Percentiles rank a stretch among this genome's conserved stretches.
Evolutionary conservation across 2,329 filamentous ascomycete species (phyloP).

Genomic region (Fusarium vanettenii): DNA sequence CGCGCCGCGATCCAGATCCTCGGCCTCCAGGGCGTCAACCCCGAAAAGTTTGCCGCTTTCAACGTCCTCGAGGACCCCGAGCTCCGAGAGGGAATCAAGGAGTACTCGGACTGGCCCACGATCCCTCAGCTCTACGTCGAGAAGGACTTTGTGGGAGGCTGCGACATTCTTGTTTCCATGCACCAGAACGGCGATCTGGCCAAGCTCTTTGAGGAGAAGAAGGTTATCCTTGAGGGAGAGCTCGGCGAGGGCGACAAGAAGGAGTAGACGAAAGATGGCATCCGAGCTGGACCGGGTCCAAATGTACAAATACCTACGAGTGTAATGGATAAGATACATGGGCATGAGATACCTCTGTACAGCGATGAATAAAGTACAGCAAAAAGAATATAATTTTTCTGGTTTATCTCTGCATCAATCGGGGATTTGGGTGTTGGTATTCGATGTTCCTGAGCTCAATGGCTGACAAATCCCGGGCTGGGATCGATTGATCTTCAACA

Average conservation of each 20-base stretch:
- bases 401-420: not conserved
- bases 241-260: conserved; percentile 50
- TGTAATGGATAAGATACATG: conserved; percentile 39
- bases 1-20: conserved; percentile 95
- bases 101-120: conserved; percentile 99
- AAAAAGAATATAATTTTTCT: conserved; percentile 34
- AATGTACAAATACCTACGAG: conserved; percentile 43
- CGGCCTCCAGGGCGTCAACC: conserved; percentile 93
- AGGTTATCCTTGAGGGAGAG: conserved; percentile 75
- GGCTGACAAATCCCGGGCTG: not conserved
- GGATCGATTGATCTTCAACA: not conserved
- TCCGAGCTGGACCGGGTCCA: not conserved
- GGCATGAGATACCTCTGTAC: conserved; percentile 43
- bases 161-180: conserved; percentile 96
- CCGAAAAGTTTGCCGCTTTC: conserved; percentile 95
- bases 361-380: conserved; percentile 37
- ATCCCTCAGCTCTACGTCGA: conserved; percentile 97
- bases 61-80: conserved; percentile 95
- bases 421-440: not conserved
- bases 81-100: conserved; percentile 92
- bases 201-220: conserved; percentile 92
- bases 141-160: conserved; percentile 97
- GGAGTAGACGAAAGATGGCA: conserved; percentile 34
- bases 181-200: conserved; percentile 95
- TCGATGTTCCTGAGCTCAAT: not conserved